Evolutionary conservation across 371 early-diverging fungal species (phyloP).

Genomic region (Fennellomyces sp.): DNA sequence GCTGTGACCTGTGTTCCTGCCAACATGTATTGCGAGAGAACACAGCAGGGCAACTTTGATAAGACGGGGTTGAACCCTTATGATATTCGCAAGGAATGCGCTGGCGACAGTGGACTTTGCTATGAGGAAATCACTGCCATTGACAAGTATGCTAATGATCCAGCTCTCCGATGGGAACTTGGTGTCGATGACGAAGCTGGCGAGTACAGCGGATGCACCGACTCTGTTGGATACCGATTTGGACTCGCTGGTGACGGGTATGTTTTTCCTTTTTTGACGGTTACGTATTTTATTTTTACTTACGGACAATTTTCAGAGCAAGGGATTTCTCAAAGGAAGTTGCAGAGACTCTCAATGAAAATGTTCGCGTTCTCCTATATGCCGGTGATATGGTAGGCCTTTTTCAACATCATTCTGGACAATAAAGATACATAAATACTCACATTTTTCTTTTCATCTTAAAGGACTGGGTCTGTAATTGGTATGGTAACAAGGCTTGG

Average conservation of each 20-base stretch:
- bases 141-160: constrained; percentile 70
- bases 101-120: constrained; percentile 66
- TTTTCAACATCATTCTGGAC: neutral
- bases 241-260: constrained; percentile 80
- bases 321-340: constrained; percentile 8
- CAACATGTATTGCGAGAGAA: constrained; percentile 69
- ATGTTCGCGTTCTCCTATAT: constrained; percentile 82
- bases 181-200: constrained; percentile 65
- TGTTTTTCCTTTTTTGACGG: constrained; percentile 42
- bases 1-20: constrained; percentile 81
- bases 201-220: constrained; percentile 74
- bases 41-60: constrained; percentile 7
- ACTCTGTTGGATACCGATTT: constrained; percentile 73
- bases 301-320: neutral
- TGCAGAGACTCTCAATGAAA: constrained; percentile 67
- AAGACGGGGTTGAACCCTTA: constrained; percentile 43
- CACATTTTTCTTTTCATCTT: constrained; percentile 9
- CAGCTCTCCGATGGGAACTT: constrained; percentile 70
- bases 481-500: constrained; percentile 89
- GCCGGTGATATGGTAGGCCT: constrained; percentile 55
- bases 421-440: neutral
- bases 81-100: constrained; percentile 74
- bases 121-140: constrained; percentile 79
- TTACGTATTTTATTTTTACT: constrained; percentile 20
- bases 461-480: constrained; percentile 82